Evolutionary conservation across 2,329 filamentous ascomycete genomes (phyloP), one percentile per base, ranked within the genome.

Genomic region (Phaeosphaeriaceae sp.): DNA sequence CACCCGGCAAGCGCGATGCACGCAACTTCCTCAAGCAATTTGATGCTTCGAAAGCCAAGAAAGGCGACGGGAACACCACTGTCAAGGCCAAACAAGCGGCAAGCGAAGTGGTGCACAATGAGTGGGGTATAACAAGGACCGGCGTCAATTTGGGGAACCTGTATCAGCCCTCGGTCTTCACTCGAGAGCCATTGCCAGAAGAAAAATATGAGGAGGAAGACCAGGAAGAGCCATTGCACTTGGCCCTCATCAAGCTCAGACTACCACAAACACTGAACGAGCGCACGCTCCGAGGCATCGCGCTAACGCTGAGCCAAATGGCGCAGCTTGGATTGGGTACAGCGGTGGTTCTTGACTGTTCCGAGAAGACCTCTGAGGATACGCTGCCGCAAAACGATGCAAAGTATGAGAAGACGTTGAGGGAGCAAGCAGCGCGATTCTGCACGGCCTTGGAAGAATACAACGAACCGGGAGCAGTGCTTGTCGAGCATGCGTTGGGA

Each of bases 21-120:
- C 93, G 91, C 77, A 89, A 91, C 40, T 99, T 97, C 73, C 84
- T 99, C 17, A 90, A 95, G 67, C 93, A 92, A 60, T 96, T 97
- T 75, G 89, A 87, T 48, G 60, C 65, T 15, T 61, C 73, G 19
- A 69, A 69, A 17, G 59, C 72, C 19, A 69, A 68, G 17, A 68
- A 67, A 58, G 47, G 44, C 3, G 60, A 62, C 20, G 52, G 41
- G n/a, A 56, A 42, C n/a, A 33, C 58, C 19, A 21, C 61, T 1
- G 42, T 57, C 3, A 60, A 61, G n/a, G 47, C 47, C 11, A 64
- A 67, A 41, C 60, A 61, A 54, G 53, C 54, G 25, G 58, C 57
- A 54, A 62, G 63, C 53, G 63, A 71, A 10, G 59, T 57, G 1
- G 63, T 66, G 20, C 74, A 79, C 52, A 71, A 70, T 56, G 63